Base-by-base conservation (phyloP, 2,329 filamentous ascomycete genomes). In the Daldinia eschscholtzii region DNA sequence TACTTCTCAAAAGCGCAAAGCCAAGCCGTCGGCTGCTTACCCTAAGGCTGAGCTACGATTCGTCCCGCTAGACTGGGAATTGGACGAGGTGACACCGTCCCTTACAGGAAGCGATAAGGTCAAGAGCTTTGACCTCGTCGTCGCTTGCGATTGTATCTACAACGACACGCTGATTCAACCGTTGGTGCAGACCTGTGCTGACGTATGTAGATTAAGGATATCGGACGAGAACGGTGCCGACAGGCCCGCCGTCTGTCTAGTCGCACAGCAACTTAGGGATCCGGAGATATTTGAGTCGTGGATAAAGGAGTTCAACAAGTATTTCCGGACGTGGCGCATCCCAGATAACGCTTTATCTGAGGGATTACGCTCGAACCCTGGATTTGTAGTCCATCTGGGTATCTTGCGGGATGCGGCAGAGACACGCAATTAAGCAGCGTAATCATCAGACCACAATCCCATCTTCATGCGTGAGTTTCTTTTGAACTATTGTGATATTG, bases 101-200 rank as follows among this genome's bases (percentile, higher is more conserved):
- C 78, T 87, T 33, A 82, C 81, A 1, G 78, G 80, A 10, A 77
- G 78, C 13, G 68, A 72, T 15, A 70, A 60, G 41, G 75, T 70
- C 50, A 76, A 73, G 75, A 85, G 86, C 64, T 91, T 96, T 72
- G 92, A 97, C 75, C 81, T 89, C 13, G 83, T 98, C 10, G 79
- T 98, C 39, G 93, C 94, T 3, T 97, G 93, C 77, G 96, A 99
- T 80, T 98, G 94, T 80, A 91, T 99, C 73, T 99, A 97, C 83
- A 99, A 98, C 80, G 93, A 97, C 72, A 88, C 92, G 2, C 86
- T 98, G 2, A 88, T 98, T 26, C 83, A 87, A 48, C 93, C 94
- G 0, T 88, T 98, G 56, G 92, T 96, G n/a, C 87, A 91, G 74
- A 92, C 93, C 0, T 97, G 93, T 78, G 88, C 84, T 5, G 92